A percentile compares a stretch with the other conserved stretches of the same genome.
Evolutionary conservation across 177 flowering plant genomes (phyloP).

Genomic region (Vitis hybrid): DNA sequence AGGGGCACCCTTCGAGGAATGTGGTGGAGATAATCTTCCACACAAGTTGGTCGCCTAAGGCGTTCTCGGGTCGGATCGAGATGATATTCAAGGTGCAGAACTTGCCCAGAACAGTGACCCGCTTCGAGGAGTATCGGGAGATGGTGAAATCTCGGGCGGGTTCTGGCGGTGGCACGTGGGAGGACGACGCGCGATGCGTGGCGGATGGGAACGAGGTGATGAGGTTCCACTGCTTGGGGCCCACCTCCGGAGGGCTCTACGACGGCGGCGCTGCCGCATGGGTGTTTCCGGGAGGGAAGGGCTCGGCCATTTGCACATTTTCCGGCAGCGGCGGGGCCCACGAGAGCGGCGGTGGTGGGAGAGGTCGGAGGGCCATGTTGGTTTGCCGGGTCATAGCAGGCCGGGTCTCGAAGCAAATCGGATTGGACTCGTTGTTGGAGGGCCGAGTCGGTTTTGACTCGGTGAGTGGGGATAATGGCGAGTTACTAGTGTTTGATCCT

Average conservation of each 20-base stretch:
- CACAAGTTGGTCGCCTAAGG: conserved; percentile 71
- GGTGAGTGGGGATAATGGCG: conserved; percentile 66
- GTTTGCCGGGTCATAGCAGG: conserved; percentile 98
- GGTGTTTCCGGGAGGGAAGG: conserved; percentile 43
- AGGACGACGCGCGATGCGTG: conserved; percentile 66
- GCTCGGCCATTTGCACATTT: conserved; percentile 59
- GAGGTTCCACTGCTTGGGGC: conserved; percentile 84
- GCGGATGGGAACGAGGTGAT: conserved; percentile 98
- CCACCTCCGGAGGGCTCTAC: conserved; percentile 35
- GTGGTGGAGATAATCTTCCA: conserved; percentile 95
- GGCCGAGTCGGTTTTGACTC: conserved; percentile 75
- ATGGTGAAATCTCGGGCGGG: conserved; percentile 55
- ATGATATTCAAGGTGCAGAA: conserved; percentile 85
- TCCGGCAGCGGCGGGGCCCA: conserved; percentile 88
- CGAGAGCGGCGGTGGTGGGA: conserved; percentile 75
- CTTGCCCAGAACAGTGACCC: conserved; percentile 49
- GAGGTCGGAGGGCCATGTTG: conserved; percentile 83
- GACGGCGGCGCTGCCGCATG: conserved; percentile 42
- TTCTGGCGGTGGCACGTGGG: conserved; percentile 24
- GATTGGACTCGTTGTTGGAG: conserved; percentile 42
- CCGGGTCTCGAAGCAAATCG: conserved; percentile 54
- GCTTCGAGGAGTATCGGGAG: conserved; percentile 92
- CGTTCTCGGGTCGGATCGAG: conserved; percentile 71
- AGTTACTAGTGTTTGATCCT: conserved; percentile 81
- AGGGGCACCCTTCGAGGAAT: conserved; percentile 84